Base-by-base conservation (phyloP, 148 eudicot species). In the Fagopyrum homotropicum region DNA sequence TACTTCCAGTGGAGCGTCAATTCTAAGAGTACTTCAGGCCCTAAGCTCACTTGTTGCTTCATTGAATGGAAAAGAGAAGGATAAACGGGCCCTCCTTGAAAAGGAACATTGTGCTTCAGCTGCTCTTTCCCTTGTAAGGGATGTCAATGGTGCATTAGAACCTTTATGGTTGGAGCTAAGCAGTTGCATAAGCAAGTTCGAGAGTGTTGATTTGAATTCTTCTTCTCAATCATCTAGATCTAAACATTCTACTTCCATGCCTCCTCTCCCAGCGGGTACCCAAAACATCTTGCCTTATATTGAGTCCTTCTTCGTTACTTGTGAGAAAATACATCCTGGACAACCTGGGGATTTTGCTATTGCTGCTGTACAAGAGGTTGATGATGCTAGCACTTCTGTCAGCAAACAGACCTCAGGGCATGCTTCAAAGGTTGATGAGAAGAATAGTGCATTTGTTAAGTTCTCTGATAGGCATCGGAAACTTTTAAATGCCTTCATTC, bases 161-260 rank as follows among this genome's bases (percentile, higher is more conserved):
- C 93, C 99, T 4, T 85, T 96, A 86, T 96, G 99, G 99, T 80
- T 81, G 75, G 99, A 96, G 81, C 86, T 96, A 64, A 92, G 99
- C 85, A 75, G 83, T 70, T 96, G 98, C 83, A 89, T 96, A 79
- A 84, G 87, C 87, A 89, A 83, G 81, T 84, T 92, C 35, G 99
- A 96, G 83, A 84, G 84, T 40, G 75, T 79, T 75, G 92, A 90
- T 79, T 73, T 76, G 74, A 81, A 93, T 69, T 81, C 83, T 17
- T 86, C 93, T 54, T 83, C 91, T 22, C 10, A 63, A 16, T 61
- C 61, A 47, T 81, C 80, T 52, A 79, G 86, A 45, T 79, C 85
- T 35, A 92, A 84, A 84, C 98, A 90, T 73, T 84, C 97, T 52
- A 85, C 84, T 73, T 86, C 85, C 4, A 84, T 78, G 77, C 87